Evolutionary conservation across 2,329 filamentous ascomycete genomes (phyloP).

Genomic region (Calonectria pauciramosa): DNA sequence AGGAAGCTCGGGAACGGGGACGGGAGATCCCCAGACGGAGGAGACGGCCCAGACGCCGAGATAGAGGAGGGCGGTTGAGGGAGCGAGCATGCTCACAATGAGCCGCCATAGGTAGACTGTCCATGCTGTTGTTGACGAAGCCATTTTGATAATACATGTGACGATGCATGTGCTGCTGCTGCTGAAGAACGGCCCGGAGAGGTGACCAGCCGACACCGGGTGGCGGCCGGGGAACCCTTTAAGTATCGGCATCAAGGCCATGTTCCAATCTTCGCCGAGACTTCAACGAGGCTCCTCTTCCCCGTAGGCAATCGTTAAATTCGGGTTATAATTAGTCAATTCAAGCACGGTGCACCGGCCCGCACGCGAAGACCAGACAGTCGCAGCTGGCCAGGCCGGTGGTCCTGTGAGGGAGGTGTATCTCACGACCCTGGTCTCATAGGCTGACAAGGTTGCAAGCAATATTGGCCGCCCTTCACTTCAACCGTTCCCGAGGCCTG

Average conservation of each 20-base stretch:
- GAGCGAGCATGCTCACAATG: conserved; percentile 41
- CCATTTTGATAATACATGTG: conserved; percentile 28
- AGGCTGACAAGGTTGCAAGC: conserved; percentile 47
- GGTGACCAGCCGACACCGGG: conserved; percentile 27
- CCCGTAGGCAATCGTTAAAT: conserved; percentile 37
- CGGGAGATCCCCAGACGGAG: conserved; percentile 44
- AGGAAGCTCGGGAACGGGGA: conserved; percentile 40
- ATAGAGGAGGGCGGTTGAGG: conserved; percentile 38
- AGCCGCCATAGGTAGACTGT: conserved; percentile 40
- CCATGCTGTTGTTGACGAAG: conserved; percentile 39
- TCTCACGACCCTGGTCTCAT: conserved; percentile 44
- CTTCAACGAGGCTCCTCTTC: conserved; percentile 13
- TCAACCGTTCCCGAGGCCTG: conserved; percentile 31
- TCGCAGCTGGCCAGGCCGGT: conserved; percentile 29
- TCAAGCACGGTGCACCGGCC: conserved; percentile 46
- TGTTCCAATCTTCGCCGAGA: conserved; percentile 20
- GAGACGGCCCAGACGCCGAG: conserved; percentile 41
- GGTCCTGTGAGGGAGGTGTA: conserved; percentile 15
- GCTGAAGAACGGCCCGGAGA: conserved; percentile 34
- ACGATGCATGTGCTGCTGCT: neutral
- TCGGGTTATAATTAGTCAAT: conserved; percentile 45
- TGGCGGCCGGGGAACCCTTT: conserved; percentile 39
- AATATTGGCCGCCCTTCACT: conserved; percentile 31
- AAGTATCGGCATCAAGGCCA: conserved; percentile 42
- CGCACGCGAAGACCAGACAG: conserved; percentile 35